A percentile compares a stretch with the other conserved stretches of the same genome.
Evolutionary conservation across 345 rosid species (phyloP).

Genomic region (Pseudoturritis turrita): DNA sequence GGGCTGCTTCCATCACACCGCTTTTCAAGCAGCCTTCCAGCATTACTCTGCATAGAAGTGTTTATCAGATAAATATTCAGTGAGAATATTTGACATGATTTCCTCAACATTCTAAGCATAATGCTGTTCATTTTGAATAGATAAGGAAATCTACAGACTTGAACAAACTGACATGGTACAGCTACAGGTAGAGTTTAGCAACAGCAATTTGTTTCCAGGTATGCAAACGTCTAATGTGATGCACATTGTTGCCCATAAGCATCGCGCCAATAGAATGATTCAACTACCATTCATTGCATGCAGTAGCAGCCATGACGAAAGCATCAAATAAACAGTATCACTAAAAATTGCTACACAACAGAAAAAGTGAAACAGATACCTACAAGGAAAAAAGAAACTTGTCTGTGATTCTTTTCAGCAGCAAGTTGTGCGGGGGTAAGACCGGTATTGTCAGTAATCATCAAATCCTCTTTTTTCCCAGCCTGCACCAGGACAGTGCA

Average conservation of each 20-base stretch:
- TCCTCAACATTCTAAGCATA: neutral
- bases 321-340: neutral
- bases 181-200: neutral
- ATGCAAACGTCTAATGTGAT: conserved; percentile 11
- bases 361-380: conserved; percentile 46
- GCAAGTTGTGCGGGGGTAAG: conserved; percentile 99
- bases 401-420: conserved; percentile 92
- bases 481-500: conserved; percentile 98
- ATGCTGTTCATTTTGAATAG: neutral
- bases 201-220: neutral
- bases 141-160: neutral
- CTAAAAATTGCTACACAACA: conserved; percentile 20
- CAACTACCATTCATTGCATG: neutral
- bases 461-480: conserved; percentile 90
- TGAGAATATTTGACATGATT: neutral
- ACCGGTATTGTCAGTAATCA: conserved; percentile 84
- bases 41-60: conserved; percentile 68
- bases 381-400: conserved; percentile 99
- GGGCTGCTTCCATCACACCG: conserved; percentile 64
- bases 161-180: neutral
- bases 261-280: conserved; percentile 5
- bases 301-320: conserved; percentile 1
- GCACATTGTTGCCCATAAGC: conserved; percentile 1
- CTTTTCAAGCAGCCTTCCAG: conserved; percentile 82
- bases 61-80: conserved; percentile 13